A percentile compares a stretch with the other conserved stretches of the same genome.
Conservation (phyloP, 2,329 filamentous ascomycete species). For the Pseudogymnoascus sp. region DNA sequence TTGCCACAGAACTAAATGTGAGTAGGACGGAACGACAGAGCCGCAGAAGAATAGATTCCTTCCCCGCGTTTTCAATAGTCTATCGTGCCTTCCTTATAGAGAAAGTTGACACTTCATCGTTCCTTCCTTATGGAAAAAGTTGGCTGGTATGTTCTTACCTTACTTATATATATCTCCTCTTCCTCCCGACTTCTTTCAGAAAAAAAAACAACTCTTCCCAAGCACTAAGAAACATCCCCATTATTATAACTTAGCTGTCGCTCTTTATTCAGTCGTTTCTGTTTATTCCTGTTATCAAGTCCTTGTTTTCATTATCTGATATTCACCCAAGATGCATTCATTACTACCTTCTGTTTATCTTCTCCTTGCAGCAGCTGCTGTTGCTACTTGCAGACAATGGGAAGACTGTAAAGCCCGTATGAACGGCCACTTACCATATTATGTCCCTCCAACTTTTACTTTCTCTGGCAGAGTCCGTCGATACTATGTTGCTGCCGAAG, state of each 20-base stretch:
- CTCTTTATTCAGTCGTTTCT: background rate
- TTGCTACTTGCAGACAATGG: background rate
- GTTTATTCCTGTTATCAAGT: background rate
- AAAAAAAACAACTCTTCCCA: background rate
- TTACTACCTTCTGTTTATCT: background rate
- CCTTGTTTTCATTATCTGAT: background rate
- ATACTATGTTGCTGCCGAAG: background rate
- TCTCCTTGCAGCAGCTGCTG: background rate
- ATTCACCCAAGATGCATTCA: background rate
- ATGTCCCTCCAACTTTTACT: background rate
- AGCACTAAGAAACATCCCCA: background rate
- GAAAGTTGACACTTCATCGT: background rate
- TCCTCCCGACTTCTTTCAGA: background rate
- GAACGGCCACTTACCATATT: background rate
- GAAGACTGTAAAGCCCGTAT: background rate
- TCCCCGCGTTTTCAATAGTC: background rate
- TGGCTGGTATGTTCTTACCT: background rate
- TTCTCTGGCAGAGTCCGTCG: background rate
- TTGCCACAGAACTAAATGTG: background rate
- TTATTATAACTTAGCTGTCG: background rate
- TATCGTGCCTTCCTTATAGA: background rate
- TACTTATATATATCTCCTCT: background rate
- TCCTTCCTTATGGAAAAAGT: too few relatives aligned
- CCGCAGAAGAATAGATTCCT: background rate
- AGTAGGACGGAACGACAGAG: background rate